These are phyloP conservation scores for Paraconiothyrium sp. DNA, from an alignment of 2,329 filamentous ascomycete species.

Conservation along the genomic window DNA sequence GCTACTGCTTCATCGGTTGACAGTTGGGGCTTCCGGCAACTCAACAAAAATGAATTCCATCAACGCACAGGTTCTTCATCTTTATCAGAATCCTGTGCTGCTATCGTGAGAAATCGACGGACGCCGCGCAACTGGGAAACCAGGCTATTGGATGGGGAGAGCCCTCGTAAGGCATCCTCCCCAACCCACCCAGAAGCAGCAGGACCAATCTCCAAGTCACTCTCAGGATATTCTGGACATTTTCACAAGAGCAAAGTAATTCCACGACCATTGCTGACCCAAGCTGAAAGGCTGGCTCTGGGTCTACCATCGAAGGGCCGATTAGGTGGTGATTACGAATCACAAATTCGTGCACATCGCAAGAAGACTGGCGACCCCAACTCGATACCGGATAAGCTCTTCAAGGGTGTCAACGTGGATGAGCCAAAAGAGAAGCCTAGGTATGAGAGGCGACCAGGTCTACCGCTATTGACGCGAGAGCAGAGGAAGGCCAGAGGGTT, in stretches of 20 bases:
- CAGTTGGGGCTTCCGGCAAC: conserved; percentile 41
- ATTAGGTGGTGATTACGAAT: conserved; percentile 32
- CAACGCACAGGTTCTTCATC: conserved; percentile 35
- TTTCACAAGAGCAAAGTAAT: background rate
- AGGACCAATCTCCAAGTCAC: background rate
- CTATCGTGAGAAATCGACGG: conserved; percentile 30
- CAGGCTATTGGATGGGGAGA: conserved; percentile 29
- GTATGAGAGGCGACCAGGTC: background rate
- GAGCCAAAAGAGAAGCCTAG: conserved; percentile 5
- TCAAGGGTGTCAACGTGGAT: conserved; percentile 18
- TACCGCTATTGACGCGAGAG: conserved; percentile 39
- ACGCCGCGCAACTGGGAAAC: conserved; percentile 40
- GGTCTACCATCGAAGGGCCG: conserved; percentile 38
- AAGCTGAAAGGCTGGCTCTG: conserved; percentile 35
- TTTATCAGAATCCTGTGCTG: conserved; percentile 34
- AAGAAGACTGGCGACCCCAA: conserved; percentile 30
- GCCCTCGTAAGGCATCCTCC: background rate
- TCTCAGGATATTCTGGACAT: background rate
- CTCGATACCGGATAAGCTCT: conserved; percentile 31
- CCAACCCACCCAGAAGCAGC: background rate
- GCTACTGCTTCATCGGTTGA: conserved; percentile 25
- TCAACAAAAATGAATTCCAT: conserved; percentile 32
- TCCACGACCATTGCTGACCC: conserved; percentile 30
- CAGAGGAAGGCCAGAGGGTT: conserved; percentile 38
- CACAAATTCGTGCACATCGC: conserved; percentile 41